These are phyloP conservation scores for Cercospora sp. DNA, from an alignment of 2,329 filamentous ascomycete species.

Conservation along the genomic window DNA sequence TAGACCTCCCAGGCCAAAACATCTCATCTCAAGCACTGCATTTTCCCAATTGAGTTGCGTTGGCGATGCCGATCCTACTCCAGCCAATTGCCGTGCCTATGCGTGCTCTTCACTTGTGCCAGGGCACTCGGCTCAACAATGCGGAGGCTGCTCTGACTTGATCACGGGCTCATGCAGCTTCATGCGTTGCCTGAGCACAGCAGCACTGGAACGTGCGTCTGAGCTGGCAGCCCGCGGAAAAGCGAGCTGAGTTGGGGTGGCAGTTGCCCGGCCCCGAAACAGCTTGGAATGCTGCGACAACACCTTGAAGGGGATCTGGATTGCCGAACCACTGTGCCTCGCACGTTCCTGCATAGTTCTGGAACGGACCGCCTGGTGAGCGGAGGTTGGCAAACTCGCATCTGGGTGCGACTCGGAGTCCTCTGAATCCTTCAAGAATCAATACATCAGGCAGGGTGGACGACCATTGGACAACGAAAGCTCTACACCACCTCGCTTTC, in stretches of 20 bases:
- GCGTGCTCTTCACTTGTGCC: neutral
- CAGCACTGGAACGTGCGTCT: constrained; percentile 12
- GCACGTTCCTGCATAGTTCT: constrained; percentile 5
- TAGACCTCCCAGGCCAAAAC: neutral
- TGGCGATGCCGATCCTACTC: neutral
- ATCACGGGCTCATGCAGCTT: neutral
- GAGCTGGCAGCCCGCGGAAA: neutral
- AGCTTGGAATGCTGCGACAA: neutral
- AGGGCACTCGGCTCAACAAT: neutral
- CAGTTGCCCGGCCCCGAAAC: neutral
- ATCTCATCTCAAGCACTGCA: neutral
- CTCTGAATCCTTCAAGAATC: neutral
- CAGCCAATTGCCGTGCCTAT: neutral
- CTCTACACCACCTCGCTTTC: neutral
- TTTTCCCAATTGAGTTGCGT: neutral
- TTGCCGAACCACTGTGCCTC: neutral
- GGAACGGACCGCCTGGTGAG: neutral
- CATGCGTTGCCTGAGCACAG: constrained; percentile 11
- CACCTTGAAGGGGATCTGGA: neutral
- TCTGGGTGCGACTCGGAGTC: neutral
- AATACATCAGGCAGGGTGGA: neutral
- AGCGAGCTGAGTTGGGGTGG: neutral
- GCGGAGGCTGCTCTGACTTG: neutral
- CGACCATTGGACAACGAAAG: neutral
- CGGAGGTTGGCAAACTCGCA: neutral